These are phyloP conservation scores for Allium cepa DNA, from an alignment of 106 monocot species.

Conservation along the genomic window DNA sequence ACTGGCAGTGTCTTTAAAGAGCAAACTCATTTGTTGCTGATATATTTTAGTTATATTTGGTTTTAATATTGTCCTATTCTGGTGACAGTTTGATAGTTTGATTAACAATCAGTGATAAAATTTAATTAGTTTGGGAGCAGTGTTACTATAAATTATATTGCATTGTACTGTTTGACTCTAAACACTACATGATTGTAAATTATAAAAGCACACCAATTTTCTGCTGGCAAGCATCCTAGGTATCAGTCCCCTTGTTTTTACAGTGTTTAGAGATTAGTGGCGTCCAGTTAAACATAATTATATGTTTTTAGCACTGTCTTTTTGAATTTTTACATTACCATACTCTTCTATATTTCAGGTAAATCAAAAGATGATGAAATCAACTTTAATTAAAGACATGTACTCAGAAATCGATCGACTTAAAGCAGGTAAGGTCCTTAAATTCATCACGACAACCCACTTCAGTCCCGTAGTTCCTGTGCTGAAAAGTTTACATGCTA, in stretches of 20 bases:
- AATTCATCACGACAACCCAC: not conserved
- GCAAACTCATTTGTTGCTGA: too few species aligned
- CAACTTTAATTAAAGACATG: slow-evolving; percentile 90
- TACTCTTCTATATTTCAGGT: slow-evolving; percentile 39
- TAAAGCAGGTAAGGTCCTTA: slow-evolving; percentile 58
- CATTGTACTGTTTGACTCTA: not conserved
- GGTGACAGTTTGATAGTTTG: too few species aligned
- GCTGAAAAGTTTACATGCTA: not conserved
- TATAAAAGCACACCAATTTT: not conserved
- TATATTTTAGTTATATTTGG: too few species aligned
- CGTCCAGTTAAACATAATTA: not conserved
- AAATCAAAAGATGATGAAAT: slow-evolving; percentile 99
- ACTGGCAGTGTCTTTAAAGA: too few species aligned
- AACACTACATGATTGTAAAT: not conserved
- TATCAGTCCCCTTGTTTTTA: too few species aligned
- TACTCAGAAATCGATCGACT: slow-evolving; percentile 97
- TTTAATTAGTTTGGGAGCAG: too few species aligned
- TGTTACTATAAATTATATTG: not conserved
- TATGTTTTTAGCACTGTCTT: not conserved
- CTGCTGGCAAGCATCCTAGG: too few species aligned
- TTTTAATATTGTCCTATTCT: too few species aligned
- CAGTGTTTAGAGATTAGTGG: too few species aligned
- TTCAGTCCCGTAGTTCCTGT: not conserved
- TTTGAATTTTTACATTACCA: not conserved
- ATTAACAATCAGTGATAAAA: too few species aligned